phyloP scores from a whole-genome alignment of 164 flowering plant genomes.

The Berberis vulgaris region DNA sequence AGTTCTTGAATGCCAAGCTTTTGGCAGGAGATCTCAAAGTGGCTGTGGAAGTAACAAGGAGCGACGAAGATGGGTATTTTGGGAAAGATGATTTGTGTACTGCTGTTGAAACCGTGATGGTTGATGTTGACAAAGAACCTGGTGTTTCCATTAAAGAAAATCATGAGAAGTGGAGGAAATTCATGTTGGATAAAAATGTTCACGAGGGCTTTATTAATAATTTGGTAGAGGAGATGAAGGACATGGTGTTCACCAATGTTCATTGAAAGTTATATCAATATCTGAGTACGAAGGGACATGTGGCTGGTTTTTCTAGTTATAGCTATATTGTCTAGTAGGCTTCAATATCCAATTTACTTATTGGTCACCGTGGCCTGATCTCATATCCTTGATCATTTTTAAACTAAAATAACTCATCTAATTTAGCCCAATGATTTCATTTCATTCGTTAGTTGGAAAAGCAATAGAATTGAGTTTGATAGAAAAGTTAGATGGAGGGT shows the following conservation, averaged over 20 bases:
- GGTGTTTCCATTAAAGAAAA: conserved; percentile 2
- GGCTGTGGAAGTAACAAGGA: conserved; percentile 7
- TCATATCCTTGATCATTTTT: too few species aligned
- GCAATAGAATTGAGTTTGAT: too few species aligned
- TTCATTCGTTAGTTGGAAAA: too few species aligned
- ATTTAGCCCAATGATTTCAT: too few species aligned
- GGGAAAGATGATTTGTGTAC: conserved; percentile 7
- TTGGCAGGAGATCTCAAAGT: conserved; percentile 3
- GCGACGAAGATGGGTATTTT: conserved; percentile 9
- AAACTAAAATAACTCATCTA: too few species aligned
- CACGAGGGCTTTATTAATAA: neutral
- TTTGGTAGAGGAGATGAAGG: conserved; percentile 7
- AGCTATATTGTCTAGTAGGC: too few species aligned
- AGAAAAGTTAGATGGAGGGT: too few species aligned
- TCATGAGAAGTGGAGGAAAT: conserved; percentile 8
- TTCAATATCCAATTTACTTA: too few species aligned
- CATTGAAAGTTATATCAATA: too few species aligned
- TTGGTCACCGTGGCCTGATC: too few species aligned
- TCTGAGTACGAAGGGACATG: too few species aligned
- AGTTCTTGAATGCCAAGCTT: conserved; percentile 7
- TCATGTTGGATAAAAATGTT: conserved; percentile 7
- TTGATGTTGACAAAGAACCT: conserved; percentile 6
- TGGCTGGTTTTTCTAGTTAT: too few species aligned
- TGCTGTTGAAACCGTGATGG: conserved; percentile 7
- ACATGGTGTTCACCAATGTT: neutral